Evolutionary conservation across 1,139 yeast genomes (phyloP).

Genomic region (Casaregolazyma lundiana): DNA sequence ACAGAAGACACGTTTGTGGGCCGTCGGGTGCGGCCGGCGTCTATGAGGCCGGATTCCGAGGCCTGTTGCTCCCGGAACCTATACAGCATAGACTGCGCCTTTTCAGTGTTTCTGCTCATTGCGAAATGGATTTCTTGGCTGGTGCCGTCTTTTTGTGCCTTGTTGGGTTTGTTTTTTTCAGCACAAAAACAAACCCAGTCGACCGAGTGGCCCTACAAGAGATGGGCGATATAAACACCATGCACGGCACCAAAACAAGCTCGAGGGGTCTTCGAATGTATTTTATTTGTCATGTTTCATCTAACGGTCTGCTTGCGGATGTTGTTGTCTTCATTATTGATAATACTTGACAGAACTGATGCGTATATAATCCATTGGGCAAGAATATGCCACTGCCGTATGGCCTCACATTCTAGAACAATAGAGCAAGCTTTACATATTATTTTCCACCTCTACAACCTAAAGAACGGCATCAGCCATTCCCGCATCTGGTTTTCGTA

Average conservation of each 20-base stretch:
- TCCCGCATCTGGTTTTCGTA: neutral
- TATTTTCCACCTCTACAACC: neutral
- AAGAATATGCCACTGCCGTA: too few relatives aligned
- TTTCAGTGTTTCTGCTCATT: constrained; percentile 76
- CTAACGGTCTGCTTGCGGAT: neutral
- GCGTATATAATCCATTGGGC: too few relatives aligned
- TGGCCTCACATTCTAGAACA: too few relatives aligned
- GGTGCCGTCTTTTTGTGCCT: neutral
- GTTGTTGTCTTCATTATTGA: too few relatives aligned
- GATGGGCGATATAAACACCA: too few relatives aligned
- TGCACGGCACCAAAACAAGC: too few relatives aligned
- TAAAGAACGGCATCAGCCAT: neutral
- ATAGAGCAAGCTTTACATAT: too few relatives aligned
- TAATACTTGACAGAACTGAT: too few relatives aligned
- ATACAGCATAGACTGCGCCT: constrained; percentile 66
- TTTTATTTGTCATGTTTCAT: neutral
- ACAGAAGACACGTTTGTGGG: constrained; percentile 60
- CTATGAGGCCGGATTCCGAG: constrained; percentile 56
- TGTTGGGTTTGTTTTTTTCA: neutral
- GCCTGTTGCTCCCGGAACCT: constrained; percentile 61
- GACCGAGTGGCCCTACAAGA: too few relatives aligned
- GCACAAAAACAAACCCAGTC: too few relatives aligned
- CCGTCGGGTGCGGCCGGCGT: constrained; percentile 41
- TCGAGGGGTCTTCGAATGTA: neutral
- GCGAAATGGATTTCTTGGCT: too few relatives aligned